Evolutionary conservation across 805 yeast genomes (phyloP), one percentile per base, ranked within the genome.

Genomic region (Candida ponderosae): DNA sequence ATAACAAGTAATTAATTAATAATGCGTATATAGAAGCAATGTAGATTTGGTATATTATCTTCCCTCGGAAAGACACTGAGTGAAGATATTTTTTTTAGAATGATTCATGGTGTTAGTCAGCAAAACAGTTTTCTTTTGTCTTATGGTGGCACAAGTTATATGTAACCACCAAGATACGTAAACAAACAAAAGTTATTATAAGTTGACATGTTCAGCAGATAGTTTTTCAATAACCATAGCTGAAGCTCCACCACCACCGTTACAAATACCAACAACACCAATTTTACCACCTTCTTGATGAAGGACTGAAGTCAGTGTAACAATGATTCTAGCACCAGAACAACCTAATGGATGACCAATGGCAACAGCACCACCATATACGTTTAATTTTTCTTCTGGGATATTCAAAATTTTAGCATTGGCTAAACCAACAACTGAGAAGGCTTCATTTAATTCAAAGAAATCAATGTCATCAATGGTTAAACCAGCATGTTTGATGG

Each of bases 161-260:
- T n/a, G n/a, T n/a, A n/a, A n/a, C n/a, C n/a, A n/a, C n/a, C n/a
- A n/a, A n/a, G n/a, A n/a, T n/a, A n/a, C n/a, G n/a, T n/a, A n/a
- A n/a, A n/a, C n/a, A n/a, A n/a, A n/a, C n/a, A n/a, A n/a, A n/a
- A n/a, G 24, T 21, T 8, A 21, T 45, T 39, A 52, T 43, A 52
- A 43, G 20, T 41, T 14, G 17, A 48, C 6, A 33, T 52, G 55
- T 35, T 52, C 54, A 33, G 43, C 33, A 7, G 55, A 72, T 32
- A 77, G 54, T 53, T 70, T 77, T 69, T 89, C 96, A 53, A 93
- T 75, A 43, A 93, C 86, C 53, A 93, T 70, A 19, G 97, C 81
- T 39, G 95, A 82, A 35, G 97, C 97, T 60, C 98, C 99, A 60
- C 99, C 99, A 56, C 99, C 99, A 70, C 99, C 98, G 63, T 93